Evolutionary conservation across 2,329 filamentous ascomycete species (phyloP), one percentile per base, ranked within the genome.

Genomic region (Boeremia lycopersici): DNA sequence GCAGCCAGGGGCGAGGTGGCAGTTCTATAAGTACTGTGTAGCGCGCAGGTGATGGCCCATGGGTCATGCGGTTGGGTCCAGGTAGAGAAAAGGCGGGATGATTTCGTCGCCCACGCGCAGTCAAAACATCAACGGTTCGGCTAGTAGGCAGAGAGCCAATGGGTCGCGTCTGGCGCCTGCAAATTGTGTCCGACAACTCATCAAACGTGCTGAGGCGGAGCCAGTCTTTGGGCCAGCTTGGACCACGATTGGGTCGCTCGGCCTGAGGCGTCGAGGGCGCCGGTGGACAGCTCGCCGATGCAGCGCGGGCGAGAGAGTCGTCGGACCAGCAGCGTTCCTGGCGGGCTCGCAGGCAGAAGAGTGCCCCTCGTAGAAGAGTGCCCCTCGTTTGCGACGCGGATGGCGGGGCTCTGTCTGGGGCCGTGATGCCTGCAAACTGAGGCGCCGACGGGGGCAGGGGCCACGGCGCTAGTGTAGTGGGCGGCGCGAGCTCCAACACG

Each of bases 101-200:
- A 65, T 60, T 66, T 69, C 62, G 63, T 67, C 61, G 63, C 63
- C 64, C 62, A 60, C 64, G 60, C 54, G 65, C 70, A 72, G 61
- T 73, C 69, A 71, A 74, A 74, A 74, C 72, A 70, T 63, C 73
- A 71, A 67, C 53, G 40, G 64, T 64, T 44, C 62, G 68, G 64
- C 71, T 73, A 73, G 64, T 51, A 52, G 40, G 50, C 48, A 43
- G 53, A 52, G 61, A 61, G 63, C 72, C 71, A 74, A 74, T 73
- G 49, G 56, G 57, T 47, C 28, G 57, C 50, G 49, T 48, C 50
- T 55, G 56, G 53, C 59, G 58, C 60, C 60, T 59, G 62, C 64
- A 66, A 64, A 66, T 59, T 65, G 56, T 65, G 49, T 53, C 65
- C 65, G 67, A 73, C 72, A 74, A 72, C 71, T 72, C 72, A 74